Evolutionary conservation across 306 rosid genomes (phyloP).

Genomic region (Ammopiptanthus mongolicus): DNA sequence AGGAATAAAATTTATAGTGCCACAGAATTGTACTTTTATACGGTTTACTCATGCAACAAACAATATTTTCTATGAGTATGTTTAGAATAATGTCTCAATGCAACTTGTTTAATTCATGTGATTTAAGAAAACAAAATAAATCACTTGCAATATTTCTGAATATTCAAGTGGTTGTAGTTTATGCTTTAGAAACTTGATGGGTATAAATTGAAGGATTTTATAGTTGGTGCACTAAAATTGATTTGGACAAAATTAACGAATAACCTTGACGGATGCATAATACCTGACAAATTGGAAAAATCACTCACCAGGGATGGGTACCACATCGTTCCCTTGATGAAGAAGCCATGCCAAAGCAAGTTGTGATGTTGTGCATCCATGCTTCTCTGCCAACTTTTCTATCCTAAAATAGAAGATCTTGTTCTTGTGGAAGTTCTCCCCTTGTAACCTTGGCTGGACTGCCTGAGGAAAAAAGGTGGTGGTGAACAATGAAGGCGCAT

Average conservation of each 20-base stretch:
- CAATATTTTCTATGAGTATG: neutral
- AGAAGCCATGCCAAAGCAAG: slow-evolving; percentile 55
- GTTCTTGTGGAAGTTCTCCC: slow-evolving; percentile 47
- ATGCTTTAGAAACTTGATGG: neutral
- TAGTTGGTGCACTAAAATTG: neutral
- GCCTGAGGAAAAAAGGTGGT: slow-evolving; percentile 12
- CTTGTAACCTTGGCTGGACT: slow-evolving; percentile 39
- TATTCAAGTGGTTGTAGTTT: too few species aligned
- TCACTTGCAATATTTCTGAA: too few species aligned
- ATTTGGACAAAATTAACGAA: neutral
- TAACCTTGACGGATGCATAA: neutral
- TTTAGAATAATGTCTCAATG: neutral
- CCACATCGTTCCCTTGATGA: slow-evolving; percentile 47
- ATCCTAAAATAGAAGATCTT: slow-evolving; percentile 25
- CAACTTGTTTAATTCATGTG: too few species aligned
- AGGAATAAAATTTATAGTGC: too few species aligned
- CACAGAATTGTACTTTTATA: too few species aligned
- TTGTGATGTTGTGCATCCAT: slow-evolving; percentile 42
- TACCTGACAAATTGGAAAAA: neutral
- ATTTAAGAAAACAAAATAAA: too few species aligned
- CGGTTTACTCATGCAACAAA: too few species aligned
- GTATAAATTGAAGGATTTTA: neutral
- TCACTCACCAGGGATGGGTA: slow-evolving; percentile 50
- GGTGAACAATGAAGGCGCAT: neutral
- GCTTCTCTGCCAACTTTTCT: slow-evolving; percentile 36